Conservation (phyloP, 2,329 filamentous ascomycete species). For the Aspergillus flavus region DNA sequence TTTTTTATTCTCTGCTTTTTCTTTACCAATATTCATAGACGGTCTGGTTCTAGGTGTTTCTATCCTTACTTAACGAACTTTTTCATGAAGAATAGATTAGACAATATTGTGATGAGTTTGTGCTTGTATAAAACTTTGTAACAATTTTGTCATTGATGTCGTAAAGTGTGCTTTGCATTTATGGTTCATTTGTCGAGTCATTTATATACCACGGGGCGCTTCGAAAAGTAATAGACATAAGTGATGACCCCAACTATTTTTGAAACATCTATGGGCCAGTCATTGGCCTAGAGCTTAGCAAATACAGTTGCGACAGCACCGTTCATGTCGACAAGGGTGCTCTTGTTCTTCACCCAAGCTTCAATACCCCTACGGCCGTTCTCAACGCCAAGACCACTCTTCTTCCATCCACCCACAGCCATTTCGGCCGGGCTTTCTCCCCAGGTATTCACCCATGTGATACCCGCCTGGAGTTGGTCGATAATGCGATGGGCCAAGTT, state of each 20-base stretch:
- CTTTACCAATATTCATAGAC: constrained; percentile 15
- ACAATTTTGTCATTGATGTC: neutral
- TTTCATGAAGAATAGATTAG: constrained; percentile 8
- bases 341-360: constrained; percentile 85
- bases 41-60: constrained; percentile 8
- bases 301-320: constrained; percentile 73
- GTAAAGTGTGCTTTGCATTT: neutral
- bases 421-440: constrained; percentile 91
- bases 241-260: neutral
- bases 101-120: neutral
- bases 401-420: constrained; percentile 90
- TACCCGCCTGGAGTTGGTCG: constrained; percentile 74
- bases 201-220: neutral
- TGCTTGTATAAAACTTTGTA: neutral
- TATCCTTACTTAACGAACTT: neutral
- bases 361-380: constrained; percentile 79
- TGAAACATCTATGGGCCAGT: neutral
- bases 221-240: neutral
- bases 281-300: constrained; percentile 60
- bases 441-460: constrained; percentile 93
- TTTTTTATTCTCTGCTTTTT: neutral
- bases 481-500: constrained; percentile 73
- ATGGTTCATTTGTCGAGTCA: neutral
- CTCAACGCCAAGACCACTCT: constrained; percentile 84
- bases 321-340: constrained; percentile 81